A percentile compares a stretch with the other conserved stretches of the same genome.
phyloP scores from a whole-genome alignment of 2,329 filamentous ascomycete species.

The Botryotinia calthae region DNA sequence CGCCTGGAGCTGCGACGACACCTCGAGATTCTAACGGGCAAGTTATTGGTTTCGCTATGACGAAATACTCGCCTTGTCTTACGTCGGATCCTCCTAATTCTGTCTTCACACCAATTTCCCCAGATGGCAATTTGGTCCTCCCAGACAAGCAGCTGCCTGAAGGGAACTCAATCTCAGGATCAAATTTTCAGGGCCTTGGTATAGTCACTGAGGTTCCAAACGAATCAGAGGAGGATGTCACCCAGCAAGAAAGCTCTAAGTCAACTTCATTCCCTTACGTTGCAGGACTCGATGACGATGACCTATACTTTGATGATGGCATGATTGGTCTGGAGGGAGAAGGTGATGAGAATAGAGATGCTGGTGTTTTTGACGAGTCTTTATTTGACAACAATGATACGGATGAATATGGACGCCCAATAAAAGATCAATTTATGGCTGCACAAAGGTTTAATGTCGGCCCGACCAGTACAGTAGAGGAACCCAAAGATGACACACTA shows the following conservation, averaged over 20 bases:
- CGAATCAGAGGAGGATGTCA: constrained; percentile 7
- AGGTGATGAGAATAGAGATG: constrained; percentile 46
- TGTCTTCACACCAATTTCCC: constrained; percentile 26
- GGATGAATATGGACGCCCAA: constrained; percentile 59
- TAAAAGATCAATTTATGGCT: constrained; percentile 42
- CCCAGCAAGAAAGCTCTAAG: constrained; percentile 6
- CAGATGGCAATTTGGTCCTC: constrained; percentile 16
- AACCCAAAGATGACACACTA: not conserved
- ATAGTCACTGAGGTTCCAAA: constrained; percentile 24
- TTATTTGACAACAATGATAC: constrained; percentile 69
- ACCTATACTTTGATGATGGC: constrained; percentile 68
- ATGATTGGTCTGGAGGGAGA: constrained; percentile 53
- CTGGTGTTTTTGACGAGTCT: constrained; percentile 65
- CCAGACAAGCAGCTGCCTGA: constrained; percentile 9
- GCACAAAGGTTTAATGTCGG: constrained; percentile 27
- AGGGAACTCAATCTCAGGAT: not conserved
- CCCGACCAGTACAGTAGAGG: constrained; percentile 16
- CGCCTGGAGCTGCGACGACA: constrained; percentile 48
- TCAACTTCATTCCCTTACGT: constrained; percentile 23
- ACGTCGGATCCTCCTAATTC: constrained; percentile 6
- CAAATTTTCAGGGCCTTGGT: constrained; percentile 27
- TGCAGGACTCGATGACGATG: constrained; percentile 31
- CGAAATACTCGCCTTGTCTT: constrained; percentile 34
- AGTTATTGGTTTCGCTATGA: constrained; percentile 54
- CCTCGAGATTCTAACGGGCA: constrained; percentile 55